A percentile compares a stretch with the other conserved stretches of the same genome.
Conservation (phyloP, 257 asterid genomes). For the Forsythia suspensa region DNA sequence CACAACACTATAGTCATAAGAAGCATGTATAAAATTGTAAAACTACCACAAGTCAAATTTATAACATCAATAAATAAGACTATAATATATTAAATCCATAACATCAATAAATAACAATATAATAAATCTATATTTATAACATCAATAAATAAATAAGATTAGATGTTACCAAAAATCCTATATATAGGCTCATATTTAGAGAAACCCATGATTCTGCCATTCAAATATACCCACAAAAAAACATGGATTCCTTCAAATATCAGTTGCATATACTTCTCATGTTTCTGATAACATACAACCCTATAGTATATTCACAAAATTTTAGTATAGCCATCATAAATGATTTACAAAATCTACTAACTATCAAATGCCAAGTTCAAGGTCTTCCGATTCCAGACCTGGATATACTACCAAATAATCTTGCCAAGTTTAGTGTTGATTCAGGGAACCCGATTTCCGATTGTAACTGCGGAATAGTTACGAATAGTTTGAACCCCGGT, state of each 20-base stretch:
- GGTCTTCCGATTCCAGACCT: neutral
- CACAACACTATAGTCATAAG: too few species aligned
- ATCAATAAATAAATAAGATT: neutral
- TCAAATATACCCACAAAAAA: neutral
- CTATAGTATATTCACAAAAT: neutral
- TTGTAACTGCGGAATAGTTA: neutral
- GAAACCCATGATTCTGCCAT: neutral
- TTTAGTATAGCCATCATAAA: neutral
- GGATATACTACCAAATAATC: neutral
- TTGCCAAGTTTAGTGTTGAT: neutral
- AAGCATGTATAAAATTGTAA: too few species aligned
- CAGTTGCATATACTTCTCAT: neutral
- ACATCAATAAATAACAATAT: neutral
- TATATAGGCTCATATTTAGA: neutral
- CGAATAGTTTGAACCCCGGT: neutral
- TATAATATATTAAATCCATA: neutral
- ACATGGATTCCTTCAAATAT: neutral
- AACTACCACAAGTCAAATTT: too few species aligned
- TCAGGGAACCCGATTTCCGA: neutral
- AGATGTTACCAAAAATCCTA: neutral
- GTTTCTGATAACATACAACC: neutral
- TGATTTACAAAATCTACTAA: neutral
- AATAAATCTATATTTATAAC: neutral
- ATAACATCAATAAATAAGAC: too few species aligned
- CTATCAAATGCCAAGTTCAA: neutral